Conservation (phyloP, 768 basidiomycete species). For the Hericium coralloides region DNA sequence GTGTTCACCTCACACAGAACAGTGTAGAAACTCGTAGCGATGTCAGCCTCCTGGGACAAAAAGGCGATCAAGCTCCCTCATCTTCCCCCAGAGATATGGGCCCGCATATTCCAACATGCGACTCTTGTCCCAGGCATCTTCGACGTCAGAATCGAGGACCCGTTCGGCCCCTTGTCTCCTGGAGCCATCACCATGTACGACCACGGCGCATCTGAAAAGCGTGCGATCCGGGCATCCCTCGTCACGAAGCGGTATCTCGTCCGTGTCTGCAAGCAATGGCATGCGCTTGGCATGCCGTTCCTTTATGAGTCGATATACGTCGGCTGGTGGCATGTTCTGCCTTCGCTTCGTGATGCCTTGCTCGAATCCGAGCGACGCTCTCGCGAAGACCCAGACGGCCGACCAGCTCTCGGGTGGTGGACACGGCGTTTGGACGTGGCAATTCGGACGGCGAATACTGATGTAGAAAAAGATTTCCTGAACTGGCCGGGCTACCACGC, state of each 20-base stretch:
- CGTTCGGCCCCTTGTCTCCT: not conserved
- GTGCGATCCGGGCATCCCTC: not conserved
- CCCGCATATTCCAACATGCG: not conserved
- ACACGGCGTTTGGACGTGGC: not conserved
- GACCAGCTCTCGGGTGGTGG: not conserved
- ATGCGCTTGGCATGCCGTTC: not conserved
- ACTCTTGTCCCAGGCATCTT: not conserved
- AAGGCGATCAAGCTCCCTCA: not conserved
- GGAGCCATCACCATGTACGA: not conserved
- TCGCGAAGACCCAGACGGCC: not conserved
- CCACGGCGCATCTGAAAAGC: not conserved
- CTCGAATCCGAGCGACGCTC: not conserved
- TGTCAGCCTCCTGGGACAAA: not conserved
- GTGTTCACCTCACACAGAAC: too few species aligned
- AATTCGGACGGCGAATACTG: not conserved
- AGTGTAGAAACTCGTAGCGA: not conserved
- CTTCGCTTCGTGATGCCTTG: not conserved
- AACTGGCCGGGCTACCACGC: not conserved
- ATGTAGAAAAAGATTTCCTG: not conserved
- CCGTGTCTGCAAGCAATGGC: slow-evolving; percentile 1
- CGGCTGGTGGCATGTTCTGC: not conserved
- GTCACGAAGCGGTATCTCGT: not conserved
- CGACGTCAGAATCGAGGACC: not conserved
- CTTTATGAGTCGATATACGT: not conserved
- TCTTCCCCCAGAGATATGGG: not conserved